phyloP scores from a whole-genome alignment of 805 yeast genomes.

The Vanderwaltozyma polyspora region DNA sequence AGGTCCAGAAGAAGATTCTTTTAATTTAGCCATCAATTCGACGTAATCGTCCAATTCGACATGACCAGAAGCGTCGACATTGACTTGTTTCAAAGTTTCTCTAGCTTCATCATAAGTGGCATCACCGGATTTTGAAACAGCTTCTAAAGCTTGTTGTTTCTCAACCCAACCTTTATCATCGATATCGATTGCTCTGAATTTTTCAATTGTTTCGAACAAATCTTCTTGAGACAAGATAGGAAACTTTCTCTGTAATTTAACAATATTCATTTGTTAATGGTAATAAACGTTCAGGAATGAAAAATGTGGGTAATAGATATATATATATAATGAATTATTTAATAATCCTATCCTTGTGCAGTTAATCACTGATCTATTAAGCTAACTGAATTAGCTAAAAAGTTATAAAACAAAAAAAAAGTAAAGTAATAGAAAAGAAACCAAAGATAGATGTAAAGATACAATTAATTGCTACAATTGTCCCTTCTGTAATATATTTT shows the following conservation, averaged over 20 bases:
- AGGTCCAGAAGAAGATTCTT: constrained; percentile 29
- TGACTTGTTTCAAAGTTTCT: constrained; percentile 81
- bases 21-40: constrained; percentile 68
- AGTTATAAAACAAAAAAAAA: no score
- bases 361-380: no score
- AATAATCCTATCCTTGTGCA: no score
- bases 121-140: constrained; percentile 66
- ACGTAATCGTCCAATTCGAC: constrained; percentile 95
- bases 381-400: no score
- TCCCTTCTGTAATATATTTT: no score
- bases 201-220: constrained; percentile 72
- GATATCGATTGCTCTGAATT: constrained; percentile 72
- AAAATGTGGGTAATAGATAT: no score
- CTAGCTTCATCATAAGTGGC: constrained; percentile 87
- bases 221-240: constrained; percentile 82
- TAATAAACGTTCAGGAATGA: no score
- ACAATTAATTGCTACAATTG: no score
- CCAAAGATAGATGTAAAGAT: no score
- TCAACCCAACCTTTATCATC: constrained; percentile 94
- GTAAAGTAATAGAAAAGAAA: no score
- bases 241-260: constrained; percentile 64
- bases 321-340: no score
- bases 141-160: constrained; percentile 78
- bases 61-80: constrained; percentile 93
- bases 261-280: constrained; percentile 49